phyloP scores from a whole-genome alignment of 768 basidiomycete species.

The Mycena polygramma region DNA sequence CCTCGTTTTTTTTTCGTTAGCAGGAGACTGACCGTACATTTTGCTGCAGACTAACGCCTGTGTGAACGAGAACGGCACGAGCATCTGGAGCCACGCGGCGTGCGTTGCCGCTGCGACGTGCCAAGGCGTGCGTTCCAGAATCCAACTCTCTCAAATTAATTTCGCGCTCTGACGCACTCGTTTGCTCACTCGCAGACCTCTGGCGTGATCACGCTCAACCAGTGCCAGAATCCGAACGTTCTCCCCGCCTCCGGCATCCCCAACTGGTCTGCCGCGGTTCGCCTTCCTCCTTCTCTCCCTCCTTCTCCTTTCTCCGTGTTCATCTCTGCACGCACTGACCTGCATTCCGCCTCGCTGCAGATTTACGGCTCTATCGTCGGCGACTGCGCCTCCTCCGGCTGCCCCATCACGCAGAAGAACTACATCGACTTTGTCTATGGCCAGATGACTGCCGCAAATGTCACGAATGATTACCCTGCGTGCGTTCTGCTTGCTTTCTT shows the following conservation, averaged over 20 bases:
- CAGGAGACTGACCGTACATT: too few relatives aligned
- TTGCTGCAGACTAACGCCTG: not conserved
- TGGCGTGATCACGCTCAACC: constrained; percentile 29
- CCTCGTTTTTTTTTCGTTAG: too few relatives aligned
- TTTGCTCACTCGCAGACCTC: constrained; percentile 1
- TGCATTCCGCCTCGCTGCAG: too few relatives aligned
- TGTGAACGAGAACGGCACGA: constrained; percentile 17
- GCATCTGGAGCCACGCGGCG: constrained; percentile 26
- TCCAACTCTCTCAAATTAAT: not conserved
- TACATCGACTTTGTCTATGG: constrained; percentile 41
- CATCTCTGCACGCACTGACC: too few relatives aligned
- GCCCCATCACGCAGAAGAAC: constrained; percentile 41
- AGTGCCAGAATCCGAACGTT: constrained; percentile 32
- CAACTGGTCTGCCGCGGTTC: constrained; percentile 20
- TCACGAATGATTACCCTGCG: constrained; percentile 23
- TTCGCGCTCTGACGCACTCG: not conserved
- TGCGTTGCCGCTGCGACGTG: constrained; percentile 33
- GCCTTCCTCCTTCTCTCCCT: too few relatives aligned
- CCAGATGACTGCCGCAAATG: constrained; percentile 21
- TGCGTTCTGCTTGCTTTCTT: constrained; percentile 13
- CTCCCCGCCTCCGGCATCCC: constrained; percentile 18
- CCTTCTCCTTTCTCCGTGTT: too few relatives aligned
- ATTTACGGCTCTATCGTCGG: constrained; percentile 38
- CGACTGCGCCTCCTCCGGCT: constrained; percentile 28
- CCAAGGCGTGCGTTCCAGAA: constrained; percentile 18